Percentiles rank a stretch among this genome's conserved stretches.
Evolutionary conservation across 768 basidiomycete species (phyloP).

Genomic region (Cystobasidium onofrii): DNA sequence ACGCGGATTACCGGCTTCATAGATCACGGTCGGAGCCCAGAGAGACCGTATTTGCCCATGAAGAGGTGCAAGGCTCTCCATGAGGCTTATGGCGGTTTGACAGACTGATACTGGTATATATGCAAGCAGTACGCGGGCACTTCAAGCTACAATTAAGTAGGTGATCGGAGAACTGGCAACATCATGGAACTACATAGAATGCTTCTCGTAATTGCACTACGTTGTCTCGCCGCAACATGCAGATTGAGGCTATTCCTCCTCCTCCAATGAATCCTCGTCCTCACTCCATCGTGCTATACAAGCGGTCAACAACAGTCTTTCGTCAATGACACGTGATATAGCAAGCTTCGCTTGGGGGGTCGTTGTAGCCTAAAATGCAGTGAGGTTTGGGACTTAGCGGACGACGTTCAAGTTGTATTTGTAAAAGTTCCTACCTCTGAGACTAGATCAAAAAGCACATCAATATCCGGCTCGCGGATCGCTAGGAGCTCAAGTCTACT

Average conservation of each 20-base stretch:
- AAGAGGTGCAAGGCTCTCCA: conserved; percentile 13
- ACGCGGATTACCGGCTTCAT: conserved; percentile 13
- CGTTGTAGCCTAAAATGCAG: not conserved
- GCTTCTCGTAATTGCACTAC: too few relatives aligned
- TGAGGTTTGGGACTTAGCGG: too few relatives aligned
- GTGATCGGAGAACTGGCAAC: too few relatives aligned
- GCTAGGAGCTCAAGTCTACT: not conserved
- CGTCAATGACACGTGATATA: not conserved
- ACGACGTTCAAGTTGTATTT: too few relatives aligned
- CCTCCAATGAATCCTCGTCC: not conserved
- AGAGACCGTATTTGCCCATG: not conserved
- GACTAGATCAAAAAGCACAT: not conserved
- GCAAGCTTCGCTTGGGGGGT: not conserved
- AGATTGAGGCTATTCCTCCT: not conserved
- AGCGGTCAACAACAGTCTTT: not conserved
- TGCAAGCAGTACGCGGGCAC: not conserved
- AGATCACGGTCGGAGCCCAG: conserved; percentile 10
- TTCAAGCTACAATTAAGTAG: too few relatives aligned
- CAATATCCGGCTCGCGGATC: not conserved
- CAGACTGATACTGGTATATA: not conserved
- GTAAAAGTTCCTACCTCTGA: not conserved
- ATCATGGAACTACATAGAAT: too few relatives aligned
- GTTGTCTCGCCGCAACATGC: too few relatives aligned
- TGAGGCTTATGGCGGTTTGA: not conserved
- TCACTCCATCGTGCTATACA: not conserved